Percentiles rank a stretch among this genome's conserved stretches.
Evolutionary conservation across 805 yeast genomes (phyloP).

Genomic region (Yamadazyma insecticola): DNA sequence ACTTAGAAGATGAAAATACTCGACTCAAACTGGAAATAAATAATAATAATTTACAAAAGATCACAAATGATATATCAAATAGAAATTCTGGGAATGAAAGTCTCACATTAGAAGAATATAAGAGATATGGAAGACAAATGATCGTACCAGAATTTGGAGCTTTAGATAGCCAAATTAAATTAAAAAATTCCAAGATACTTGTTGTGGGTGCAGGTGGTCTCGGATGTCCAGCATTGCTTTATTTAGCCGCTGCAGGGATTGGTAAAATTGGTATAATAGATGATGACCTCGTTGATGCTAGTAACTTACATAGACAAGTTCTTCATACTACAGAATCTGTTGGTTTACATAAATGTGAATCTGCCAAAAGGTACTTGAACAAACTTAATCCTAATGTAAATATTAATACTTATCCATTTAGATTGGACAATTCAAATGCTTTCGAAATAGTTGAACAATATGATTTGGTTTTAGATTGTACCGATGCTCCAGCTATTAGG

Average conservation of each 20-base stretch:
- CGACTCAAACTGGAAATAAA: constrained; percentile 6
- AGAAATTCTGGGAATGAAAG: too few relatives aligned
- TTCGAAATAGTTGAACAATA: constrained; percentile 57
- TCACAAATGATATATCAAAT: too few relatives aligned
- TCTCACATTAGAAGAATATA: constrained; percentile 60
- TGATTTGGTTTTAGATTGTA: constrained; percentile 85
- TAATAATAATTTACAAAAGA: too few relatives aligned
- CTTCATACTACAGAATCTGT: constrained; percentile 64
- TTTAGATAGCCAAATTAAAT: constrained; percentile 44
- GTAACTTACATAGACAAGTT: constrained; percentile 88
- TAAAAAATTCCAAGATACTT: constrained; percentile 57
- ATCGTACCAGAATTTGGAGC: constrained; percentile 77
- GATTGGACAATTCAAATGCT: constrained; percentile 54
- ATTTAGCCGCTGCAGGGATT: constrained; percentile 83
- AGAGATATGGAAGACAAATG: constrained; percentile 91
- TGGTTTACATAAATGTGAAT: constrained; percentile 71
- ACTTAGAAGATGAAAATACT: constrained; percentile 15
- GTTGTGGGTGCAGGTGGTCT: constrained; percentile 97
- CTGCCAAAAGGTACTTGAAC: constrained; percentile 57
- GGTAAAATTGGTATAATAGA: constrained; percentile 86
- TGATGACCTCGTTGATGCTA: constrained; percentile 74
- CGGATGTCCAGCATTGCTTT: constrained; percentile 87
- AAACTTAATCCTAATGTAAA: constrained; percentile 66
- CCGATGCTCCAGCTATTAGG: constrained; percentile 86
- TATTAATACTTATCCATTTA: constrained; percentile 47